phyloP scores from a whole-genome alignment of 345 rosid species.

The Ailanthus altissimus region DNA sequence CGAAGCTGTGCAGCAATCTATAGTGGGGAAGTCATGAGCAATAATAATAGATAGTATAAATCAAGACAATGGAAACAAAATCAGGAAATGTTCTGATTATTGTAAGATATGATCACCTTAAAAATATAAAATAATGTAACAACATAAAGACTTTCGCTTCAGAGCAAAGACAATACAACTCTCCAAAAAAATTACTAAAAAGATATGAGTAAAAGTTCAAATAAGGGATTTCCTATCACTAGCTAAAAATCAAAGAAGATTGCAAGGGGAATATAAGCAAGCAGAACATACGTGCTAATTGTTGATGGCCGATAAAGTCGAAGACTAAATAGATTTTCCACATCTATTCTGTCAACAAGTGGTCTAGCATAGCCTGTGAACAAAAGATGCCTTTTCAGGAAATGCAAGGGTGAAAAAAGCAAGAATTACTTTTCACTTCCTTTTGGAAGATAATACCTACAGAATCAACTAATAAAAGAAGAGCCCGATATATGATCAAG shows the following conservation, averaged over 20 bases:
- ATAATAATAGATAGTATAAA: not conserved
- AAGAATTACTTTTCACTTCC: too few relatives aligned
- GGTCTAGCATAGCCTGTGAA: conserved; percentile 92
- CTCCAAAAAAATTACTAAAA: not conserved
- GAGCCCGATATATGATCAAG: conserved; percentile 17
- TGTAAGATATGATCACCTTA: not conserved
- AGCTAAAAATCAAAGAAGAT: not conserved
- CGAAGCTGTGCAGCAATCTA: not conserved
- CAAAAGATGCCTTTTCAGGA: conserved; percentile 9
- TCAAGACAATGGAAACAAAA: not conserved
- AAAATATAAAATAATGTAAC: not conserved
- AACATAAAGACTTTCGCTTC: not conserved
- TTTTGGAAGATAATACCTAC: not conserved
- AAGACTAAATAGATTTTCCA: conserved; percentile 58
- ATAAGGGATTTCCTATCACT: not conserved
- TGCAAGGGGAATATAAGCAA: not conserved
- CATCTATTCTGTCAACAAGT: conserved; percentile 85
- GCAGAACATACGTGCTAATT: conserved; percentile 75
- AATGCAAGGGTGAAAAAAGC: conserved; percentile 8
- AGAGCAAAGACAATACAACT: conserved; percentile 6
- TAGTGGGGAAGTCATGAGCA: not conserved
- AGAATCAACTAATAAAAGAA: not conserved
- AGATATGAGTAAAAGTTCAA: not conserved
- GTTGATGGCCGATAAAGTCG: conserved; percentile 98
- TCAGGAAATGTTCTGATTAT: not conserved